Base-by-base conservation (phyloP, 352 stramenopile genomes). In the Pythium brassicae region DNA sequence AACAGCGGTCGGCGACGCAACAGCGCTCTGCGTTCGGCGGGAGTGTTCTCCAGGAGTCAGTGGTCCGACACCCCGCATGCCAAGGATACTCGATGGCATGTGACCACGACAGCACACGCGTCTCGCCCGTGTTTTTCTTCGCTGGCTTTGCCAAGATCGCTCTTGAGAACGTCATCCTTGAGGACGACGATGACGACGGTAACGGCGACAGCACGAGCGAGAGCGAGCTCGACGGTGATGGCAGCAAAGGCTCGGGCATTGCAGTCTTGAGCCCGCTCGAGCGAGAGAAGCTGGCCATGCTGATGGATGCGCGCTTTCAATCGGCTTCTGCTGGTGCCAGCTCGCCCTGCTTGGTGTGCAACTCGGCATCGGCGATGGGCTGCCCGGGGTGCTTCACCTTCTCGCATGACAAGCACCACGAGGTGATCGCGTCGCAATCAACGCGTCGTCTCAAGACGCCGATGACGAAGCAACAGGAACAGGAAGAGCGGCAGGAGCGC, bases 331-430 rank as follows among this genome's bases (percentile, higher is more conserved):
- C 34, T 53, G n/a, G 20, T 19, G 39, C 1, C 5, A 19, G 22
- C 12, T 22, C n/a, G 43, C 26, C 43, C 2, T 76, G 78, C 23
- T 57, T 78, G 20, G 40, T 85, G 34, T 76, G 76, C 55, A 71
- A 74, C 46, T 55, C 65, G 48, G 43, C 54, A 7, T 32, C 44
- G 1, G 72, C 69, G 17, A 37, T 64, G 49, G 80, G 83, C 5
- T 93, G 80, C 55, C 75, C 80, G 4, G 80, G 83, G 1, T 91
- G 80, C 47, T 91, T 89, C 64, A 52, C 63, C 11, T 88, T 89
- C 57, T 77, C 71, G 0, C 64, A 57, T 22, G 61, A 68, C 12
- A 70, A 57, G 15, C 84, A 76, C 48, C 48, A 65, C 17, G 46
- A 72, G 10, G 54, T 72, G 2, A 59, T 76, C 35, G 53, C 64